A percentile compares a stretch with the other conserved stretches of the same genome.
Conservation (phyloP, 257 asterid genomes). For the Thymus quinquecostatus region DNA sequence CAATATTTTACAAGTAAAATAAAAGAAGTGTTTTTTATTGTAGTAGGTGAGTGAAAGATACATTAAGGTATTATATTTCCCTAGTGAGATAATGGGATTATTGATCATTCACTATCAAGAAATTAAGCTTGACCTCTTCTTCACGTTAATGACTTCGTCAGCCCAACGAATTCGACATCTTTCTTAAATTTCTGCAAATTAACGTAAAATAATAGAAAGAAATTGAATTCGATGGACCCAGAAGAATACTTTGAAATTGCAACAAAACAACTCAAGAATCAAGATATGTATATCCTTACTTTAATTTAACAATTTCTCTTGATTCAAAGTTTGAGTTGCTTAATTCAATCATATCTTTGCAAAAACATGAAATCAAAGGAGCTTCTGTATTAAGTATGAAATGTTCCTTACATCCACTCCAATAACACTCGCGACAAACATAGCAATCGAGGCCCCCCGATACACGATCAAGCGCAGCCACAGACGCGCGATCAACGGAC, state of each 20-base stretch:
- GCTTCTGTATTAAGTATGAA: not conserved
- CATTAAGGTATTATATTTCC: not conserved
- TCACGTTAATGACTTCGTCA: not conserved
- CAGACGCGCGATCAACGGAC: not conserved
- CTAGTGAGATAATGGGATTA: too few species aligned
- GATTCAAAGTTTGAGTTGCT: not conserved
- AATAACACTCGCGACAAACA: not conserved
- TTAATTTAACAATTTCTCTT: too few species aligned
- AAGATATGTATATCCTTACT: too few species aligned
- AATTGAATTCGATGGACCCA: too few species aligned
- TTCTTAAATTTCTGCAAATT: too few species aligned
- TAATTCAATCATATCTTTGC: too few species aligned
- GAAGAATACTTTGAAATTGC: too few species aligned
- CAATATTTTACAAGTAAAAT: not conserved
- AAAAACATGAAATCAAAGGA: not conserved
- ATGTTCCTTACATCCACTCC: not conserved
- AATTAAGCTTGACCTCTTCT: not conserved
- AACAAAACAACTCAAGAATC: too few species aligned
- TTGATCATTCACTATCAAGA: not conserved
- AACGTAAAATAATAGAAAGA: too few species aligned
- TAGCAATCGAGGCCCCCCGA: too few species aligned
- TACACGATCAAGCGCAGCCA: too few species aligned
- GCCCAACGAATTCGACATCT: too few species aligned
- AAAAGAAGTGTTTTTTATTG: not conserved
- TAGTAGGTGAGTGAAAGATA: not conserved